These are phyloP conservation scores for Capsicum pubescens DNA, from an alignment of 257 asterid species.

Conservation along the genomic window DNA sequence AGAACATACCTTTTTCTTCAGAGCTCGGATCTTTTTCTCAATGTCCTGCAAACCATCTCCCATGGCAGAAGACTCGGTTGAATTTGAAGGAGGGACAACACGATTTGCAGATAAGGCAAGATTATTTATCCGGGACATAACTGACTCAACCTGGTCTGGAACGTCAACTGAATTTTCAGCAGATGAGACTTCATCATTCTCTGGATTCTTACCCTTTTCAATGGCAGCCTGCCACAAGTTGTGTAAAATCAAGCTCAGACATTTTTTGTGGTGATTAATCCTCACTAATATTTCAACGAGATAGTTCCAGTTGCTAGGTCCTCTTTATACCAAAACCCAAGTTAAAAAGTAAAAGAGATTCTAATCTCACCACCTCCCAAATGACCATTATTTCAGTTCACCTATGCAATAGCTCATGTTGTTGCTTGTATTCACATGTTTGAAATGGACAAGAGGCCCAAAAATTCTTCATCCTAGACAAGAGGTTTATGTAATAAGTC, in stretches of 20 bases:
- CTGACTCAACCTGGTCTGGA: conserved; percentile 50
- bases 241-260: conserved; percentile 13
- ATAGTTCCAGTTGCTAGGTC: background rate
- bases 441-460: background rate
- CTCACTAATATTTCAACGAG: background rate
- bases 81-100: conserved; percentile 52
- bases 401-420: background rate
- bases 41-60: conserved; percentile 69
- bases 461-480: conserved; percentile 6
- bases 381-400: background rate
- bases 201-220: conserved; percentile 59
- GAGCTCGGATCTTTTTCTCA: conserved; percentile 89
- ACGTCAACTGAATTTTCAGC: conserved; percentile 48
- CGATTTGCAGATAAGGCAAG: conserved; percentile 62
- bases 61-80: conserved; percentile 52
- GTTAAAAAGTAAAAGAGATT: background rate
- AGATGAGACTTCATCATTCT: conserved; percentile 45
- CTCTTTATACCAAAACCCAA: background rate
- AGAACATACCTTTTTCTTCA: conserved; percentile 84
- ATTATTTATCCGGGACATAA: conserved; percentile 66
- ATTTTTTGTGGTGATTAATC: background rate
- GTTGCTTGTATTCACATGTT: conserved; percentile 9
- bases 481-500: background rate
- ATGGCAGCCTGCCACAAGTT: conserved; percentile 65
- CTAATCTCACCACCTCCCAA: background rate